phyloP scores from a whole-genome alignment of 2,329 filamentous ascomycete species.

The Cadophora malorum region DNA sequence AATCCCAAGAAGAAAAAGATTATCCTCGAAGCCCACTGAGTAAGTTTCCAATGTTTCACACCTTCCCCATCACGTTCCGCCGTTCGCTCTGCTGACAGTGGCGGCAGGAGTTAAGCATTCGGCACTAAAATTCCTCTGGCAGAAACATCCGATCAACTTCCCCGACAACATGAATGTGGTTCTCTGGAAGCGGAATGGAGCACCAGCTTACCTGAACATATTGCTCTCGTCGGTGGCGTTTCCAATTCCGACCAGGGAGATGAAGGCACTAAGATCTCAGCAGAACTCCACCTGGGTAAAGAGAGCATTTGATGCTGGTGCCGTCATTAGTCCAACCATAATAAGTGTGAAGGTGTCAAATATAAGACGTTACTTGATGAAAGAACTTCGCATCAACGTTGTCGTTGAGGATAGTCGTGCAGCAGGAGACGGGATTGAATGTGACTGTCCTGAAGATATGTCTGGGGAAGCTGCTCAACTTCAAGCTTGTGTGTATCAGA shows the following conservation, averaged over 20 bases:
- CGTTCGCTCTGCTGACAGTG: background rate
- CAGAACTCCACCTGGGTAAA: background rate
- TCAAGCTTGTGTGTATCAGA: conserved; percentile 8
- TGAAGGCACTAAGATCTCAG: background rate
- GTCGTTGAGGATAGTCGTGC: background rate
- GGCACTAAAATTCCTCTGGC: background rate
- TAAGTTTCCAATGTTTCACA: background rate
- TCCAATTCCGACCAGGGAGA: background rate
- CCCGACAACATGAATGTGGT: background rate
- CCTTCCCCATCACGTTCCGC: background rate
- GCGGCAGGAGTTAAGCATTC: background rate
- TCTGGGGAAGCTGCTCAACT: background rate
- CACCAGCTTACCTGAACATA: background rate
- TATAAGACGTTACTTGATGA: background rate
- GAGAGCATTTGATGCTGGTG: background rate
- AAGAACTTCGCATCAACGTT: background rate
- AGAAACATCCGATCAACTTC: background rate
- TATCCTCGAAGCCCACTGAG: background rate
- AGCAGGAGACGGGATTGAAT: background rate
- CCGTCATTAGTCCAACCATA: background rate
- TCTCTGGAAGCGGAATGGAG: background rate
- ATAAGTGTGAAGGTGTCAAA: background rate
- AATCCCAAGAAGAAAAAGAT: background rate
- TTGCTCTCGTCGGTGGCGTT: background rate
- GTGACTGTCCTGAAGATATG: background rate